phyloP scores from a whole-genome alignment of 331 rosid species.

The Erythrophleum ivorense region DNA sequence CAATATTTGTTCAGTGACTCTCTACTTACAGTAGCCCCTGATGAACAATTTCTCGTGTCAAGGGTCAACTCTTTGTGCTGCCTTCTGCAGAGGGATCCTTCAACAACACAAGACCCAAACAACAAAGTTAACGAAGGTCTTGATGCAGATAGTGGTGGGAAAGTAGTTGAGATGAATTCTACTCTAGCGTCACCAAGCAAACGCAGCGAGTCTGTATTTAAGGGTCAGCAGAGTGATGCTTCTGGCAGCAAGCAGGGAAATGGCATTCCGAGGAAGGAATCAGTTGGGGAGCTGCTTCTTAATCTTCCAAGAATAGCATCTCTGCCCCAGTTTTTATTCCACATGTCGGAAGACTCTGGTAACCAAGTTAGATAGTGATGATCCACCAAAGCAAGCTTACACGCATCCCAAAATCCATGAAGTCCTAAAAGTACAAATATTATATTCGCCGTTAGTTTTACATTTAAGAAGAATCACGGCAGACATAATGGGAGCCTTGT shows the following conservation, averaged over 20 bases:
- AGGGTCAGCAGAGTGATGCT: constrained; percentile 40
- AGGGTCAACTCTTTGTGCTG: constrained; percentile 59
- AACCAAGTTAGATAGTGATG: constrained; percentile 51
- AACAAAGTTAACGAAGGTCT: constrained; percentile 7
- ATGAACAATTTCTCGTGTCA: constrained; percentile 54
- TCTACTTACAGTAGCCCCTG: constrained; percentile 33
- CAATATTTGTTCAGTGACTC: constrained; percentile 50
- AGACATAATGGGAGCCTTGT: neutral
- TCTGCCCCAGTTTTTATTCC: constrained; percentile 72
- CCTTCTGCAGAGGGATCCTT: constrained; percentile 57
- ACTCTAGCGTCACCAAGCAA: constrained; percentile 24
- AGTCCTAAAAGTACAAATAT: constrained; percentile 39
- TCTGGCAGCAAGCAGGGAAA: constrained; percentile 52
- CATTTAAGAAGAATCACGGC: constrained; percentile 49
- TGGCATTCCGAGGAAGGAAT: constrained; percentile 70
- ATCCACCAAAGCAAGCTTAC: constrained; percentile 26
- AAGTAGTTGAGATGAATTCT: constrained; percentile 39
- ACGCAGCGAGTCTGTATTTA: constrained; percentile 18
- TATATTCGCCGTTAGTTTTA: constrained; percentile 31
- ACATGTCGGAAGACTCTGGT: constrained; percentile 55
- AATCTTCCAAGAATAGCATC: constrained; percentile 87
- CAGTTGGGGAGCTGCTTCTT: constrained; percentile 73
- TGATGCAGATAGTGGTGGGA: constrained; percentile 11
- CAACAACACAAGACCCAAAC: constrained; percentile 33
- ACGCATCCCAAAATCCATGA: constrained; percentile 1